phyloP scores from a whole-genome alignment of 179 eudicot species.

The Amaranthus tricolor region DNA sequence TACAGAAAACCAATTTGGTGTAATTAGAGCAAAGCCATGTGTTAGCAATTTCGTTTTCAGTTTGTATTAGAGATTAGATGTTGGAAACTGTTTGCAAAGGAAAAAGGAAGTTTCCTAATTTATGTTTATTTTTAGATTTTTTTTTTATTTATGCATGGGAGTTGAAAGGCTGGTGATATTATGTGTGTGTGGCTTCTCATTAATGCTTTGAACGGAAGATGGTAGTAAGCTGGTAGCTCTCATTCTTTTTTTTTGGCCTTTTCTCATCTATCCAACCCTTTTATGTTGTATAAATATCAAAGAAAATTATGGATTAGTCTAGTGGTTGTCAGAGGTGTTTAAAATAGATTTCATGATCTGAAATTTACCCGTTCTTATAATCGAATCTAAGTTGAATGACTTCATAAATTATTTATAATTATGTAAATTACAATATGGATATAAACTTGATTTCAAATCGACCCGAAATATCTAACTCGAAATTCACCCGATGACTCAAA shows the following conservation, averaged over 20 bases:
- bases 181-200: slow-evolving; percentile 3
- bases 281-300: too few species aligned
- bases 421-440: too few species aligned
- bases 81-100: background rate
- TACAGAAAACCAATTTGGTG: too few species aligned
- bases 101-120: slow-evolving; percentile 1
- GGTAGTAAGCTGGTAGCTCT: slow-evolving; percentile 4
- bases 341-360: too few species aligned
- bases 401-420: too few species aligned
- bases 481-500: too few species aligned
- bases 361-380: too few species aligned
- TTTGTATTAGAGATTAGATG: background rate
- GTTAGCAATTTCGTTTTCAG: background rate
- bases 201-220: slow-evolving; percentile 21
- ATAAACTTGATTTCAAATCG: too few species aligned
- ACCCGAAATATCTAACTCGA: too few species aligned
- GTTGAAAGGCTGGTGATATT: slow-evolving; percentile 21
- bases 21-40: background rate
- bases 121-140: background rate
- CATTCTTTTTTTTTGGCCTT: background rate
- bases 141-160: background rate
- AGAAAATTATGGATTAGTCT: too few species aligned
- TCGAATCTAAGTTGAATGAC: too few species aligned
- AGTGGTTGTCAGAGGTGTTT: too few species aligned
- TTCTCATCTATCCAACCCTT: background rate